Percentiles rank a stretch among this genome's conserved stretches.
These are phyloP conservation scores for Bretschneidera sinensis DNA, from an alignment of 345 rosid species.

Conservation along the genomic window DNA sequence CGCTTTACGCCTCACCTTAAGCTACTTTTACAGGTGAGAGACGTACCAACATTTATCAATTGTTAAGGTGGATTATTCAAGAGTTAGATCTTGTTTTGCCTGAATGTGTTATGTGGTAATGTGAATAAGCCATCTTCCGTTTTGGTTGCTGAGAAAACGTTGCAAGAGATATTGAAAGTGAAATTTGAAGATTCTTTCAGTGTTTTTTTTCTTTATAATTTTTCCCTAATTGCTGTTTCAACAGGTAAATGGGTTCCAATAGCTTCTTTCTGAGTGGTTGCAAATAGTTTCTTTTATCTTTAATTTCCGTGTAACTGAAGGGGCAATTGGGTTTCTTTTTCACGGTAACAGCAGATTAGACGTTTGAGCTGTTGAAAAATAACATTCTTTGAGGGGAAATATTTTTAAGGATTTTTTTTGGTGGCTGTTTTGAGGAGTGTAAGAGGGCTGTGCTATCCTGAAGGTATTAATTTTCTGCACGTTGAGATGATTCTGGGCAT, in stretches of 20 bases:
- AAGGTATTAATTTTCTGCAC: too few relatives aligned
- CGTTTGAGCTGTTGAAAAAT: not conserved
- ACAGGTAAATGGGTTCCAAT: not conserved
- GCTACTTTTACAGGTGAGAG: slow-evolving; percentile 14
- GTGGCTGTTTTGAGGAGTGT: not conserved
- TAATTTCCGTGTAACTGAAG: not conserved
- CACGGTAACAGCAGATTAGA: not conserved
- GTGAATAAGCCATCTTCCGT: not conserved
- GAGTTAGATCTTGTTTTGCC: slow-evolving; percentile 9
- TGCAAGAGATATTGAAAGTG: not conserved
- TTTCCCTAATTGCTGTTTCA: not conserved
- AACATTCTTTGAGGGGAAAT: slow-evolving; percentile 1
- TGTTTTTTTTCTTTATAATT: too few relatives aligned
- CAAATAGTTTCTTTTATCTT: not conserved
- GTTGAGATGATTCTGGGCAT: too few relatives aligned
- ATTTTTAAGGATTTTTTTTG: not conserved
- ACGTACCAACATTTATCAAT: not conserved
- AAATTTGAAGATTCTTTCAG: not conserved
- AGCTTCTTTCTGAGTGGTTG: not conserved
- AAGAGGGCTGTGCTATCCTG: too few relatives aligned
- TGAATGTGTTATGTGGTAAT: not conserved
- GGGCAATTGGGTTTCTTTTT: slow-evolving; percentile 11
- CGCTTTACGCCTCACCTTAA: not conserved
- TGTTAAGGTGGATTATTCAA: not conserved
- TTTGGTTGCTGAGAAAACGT: slow-evolving; percentile 10